Evolutionary conservation across 257 asterid genomes (phyloP), one percentile per base, ranked within the genome.

Genomic region (Solanum lycopersicoides): DNA sequence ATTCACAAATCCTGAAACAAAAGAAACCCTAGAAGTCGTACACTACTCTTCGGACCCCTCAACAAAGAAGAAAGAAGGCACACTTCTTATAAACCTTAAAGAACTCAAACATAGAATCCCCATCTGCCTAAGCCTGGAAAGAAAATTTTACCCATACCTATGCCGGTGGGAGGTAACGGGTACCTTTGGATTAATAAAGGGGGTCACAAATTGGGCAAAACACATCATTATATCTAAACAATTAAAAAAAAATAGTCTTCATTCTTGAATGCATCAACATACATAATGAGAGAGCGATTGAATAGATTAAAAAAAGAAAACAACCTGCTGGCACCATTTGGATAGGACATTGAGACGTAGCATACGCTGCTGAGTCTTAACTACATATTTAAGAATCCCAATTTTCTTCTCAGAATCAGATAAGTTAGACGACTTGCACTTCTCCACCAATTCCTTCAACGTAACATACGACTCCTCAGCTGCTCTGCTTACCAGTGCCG

Each of bases 311-410:
- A 37, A 30, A n/a, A 56, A 35, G 28, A 45, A 34, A 28, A 12
- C 73, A 71, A 96, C 99, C 99, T 97, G 99, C 90, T 97, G 99
- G 89, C 98, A 95, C 99, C 99, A 97, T 93, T 97, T 97, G 86
- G 99, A 92, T 45, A 97, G 99, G 90, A 97, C 99, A 93, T 95
- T 96, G 89, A 97, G 98, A 41, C 99, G 97, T 69, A 97, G 97
- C 97, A 97, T 93, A 85, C 99, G 96, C 93, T 96, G 99, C 93
- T 96, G 99, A 87, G 99, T 96, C 94, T 93, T 97, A 75, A 94
- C 99, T 86, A 97, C 90, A 91, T 96, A 97, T 90, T 96, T 96
- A 39, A 97, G 85, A 65, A 97, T 97, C 93, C 92, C 93, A 92
- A 96, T 94, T 93, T 97, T 97, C 94, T 95, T 97, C 73, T 97